Evolutionary conservation across 2,329 filamentous ascomycete genomes (phyloP), one percentile per base, ranked within the genome.

Genomic region (Trichoderma sp.): DNA sequence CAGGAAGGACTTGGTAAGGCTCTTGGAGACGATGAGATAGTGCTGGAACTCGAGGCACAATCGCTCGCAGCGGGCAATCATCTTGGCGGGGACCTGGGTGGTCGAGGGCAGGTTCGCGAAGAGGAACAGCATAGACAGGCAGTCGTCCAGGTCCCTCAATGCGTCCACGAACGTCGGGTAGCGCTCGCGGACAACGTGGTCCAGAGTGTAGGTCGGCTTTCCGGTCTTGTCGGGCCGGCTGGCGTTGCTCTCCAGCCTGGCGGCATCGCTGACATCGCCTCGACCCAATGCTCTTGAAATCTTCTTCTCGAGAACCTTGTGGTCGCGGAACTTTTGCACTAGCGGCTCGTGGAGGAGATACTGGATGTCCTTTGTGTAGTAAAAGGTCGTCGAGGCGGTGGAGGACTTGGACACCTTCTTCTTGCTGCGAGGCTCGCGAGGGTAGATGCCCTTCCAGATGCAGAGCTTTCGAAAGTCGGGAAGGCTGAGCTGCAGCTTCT

Each of bases 401-500:
- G 93, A 88, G 67, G 91, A 92, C 79, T 96, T 97, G 75, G 90
- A 92, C 48, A 91, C 95, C 86, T 97, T 97, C 83, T 96, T 97
- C 83, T 93, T 94, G 82, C 90, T 97, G 75, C 95, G 88, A 69
- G 95, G 95, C 83, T 99, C 95, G 74, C 95, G 91, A 70, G 95
- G 95, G 80, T 97, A 99, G 78, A 99, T 98, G 73, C 93, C 95
- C 83, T 98, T 98, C 90, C 97, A 99, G 78, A 99, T 99, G 82
- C 95, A 99, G 76, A 99, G 85, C 81, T 96, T 90, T 80, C 95
- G 90, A 81, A 99, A 99, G 81, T 99, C 95, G 71, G 93, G 93
- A 64, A 99, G 87, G 74, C 91, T 97, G 79, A 99, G 91, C 81
- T 99, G 95, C 68, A 99, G 89, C 82, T 98, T 99, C 79, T 93